phyloP scores from a whole-genome alignment of 2,329 filamentous ascomycete species.

The Penicillium paneum region DNA sequence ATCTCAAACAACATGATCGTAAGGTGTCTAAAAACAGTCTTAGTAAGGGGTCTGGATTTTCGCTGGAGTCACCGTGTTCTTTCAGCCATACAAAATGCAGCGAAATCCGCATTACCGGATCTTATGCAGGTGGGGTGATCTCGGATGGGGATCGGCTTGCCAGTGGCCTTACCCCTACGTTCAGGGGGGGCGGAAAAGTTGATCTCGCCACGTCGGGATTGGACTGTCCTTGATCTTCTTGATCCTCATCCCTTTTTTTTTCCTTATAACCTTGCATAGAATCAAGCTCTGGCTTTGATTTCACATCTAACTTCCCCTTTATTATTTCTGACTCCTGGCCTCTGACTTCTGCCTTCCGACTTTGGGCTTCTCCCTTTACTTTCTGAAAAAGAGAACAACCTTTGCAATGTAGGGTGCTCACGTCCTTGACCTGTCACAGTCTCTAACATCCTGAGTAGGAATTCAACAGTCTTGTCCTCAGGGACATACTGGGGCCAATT shows the following conservation, averaged over 20 bases:
- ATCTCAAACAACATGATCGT: neutral
- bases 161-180: conserved; percentile 29
- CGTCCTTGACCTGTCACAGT: neutral
- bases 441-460: conserved; percentile 35
- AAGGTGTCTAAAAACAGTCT: neutral
- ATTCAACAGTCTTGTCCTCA: conserved; percentile 47
- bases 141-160: conserved; percentile 32
- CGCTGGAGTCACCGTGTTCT: neutral
- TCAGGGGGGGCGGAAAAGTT: conserved; percentile 19
- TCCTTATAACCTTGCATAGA: conserved; percentile 1
- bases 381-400: neutral
- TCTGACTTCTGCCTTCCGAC: neutral
- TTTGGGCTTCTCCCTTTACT: neutral
- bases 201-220: conserved; percentile 38
- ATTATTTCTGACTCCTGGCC: neutral
- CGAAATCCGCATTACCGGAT: conserved; percentile 7
- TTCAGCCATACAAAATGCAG: conserved; percentile 12
- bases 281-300: neutral
- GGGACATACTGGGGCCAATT: conserved; percentile 65
- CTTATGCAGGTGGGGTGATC: conserved; percentile 13
- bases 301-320: neutral
- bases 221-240: conserved; percentile 14
- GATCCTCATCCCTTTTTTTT: conserved; percentile 10
- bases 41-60: neutral
- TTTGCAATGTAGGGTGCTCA: conserved; percentile 12